Percentiles rank a stretch among this genome's conserved stretches.
Evolutionary conservation across 805 yeast genomes (phyloP).

Genomic region (Saccharomycopsis sp.): DNA sequence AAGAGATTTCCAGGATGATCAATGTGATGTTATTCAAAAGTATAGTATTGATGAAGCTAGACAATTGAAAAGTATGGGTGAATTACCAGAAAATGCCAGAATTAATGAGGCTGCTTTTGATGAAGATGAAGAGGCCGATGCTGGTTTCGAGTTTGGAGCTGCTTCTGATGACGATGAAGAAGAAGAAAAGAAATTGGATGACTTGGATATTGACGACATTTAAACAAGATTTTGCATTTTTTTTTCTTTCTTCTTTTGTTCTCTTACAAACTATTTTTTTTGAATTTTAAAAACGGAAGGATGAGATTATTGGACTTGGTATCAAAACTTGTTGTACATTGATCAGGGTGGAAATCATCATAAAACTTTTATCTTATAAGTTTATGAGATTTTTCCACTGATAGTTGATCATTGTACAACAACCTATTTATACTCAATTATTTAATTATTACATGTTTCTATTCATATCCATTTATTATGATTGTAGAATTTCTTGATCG

Average conservation of each 20-base stretch:
- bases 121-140: constrained; percentile 94
- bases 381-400: too few species aligned
- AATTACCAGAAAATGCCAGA: constrained; percentile 87
- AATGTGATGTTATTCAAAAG: constrained; percentile 96
- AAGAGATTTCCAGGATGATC: constrained; percentile 98
- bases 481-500: too few species aligned
- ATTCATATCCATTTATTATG: too few species aligned
- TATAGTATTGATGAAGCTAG: constrained; percentile 97
- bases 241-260: neutral
- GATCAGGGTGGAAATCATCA: too few species aligned
- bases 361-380: too few species aligned
- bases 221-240: constrained; percentile 25
- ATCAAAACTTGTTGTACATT: too few species aligned
- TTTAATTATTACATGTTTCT: too few species aligned
- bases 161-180: constrained; percentile 75
- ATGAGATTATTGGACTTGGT: too few species aligned
- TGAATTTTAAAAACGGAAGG: too few species aligned
- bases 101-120: constrained; percentile 96
- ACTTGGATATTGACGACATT: constrained; percentile 91
- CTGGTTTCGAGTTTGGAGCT: constrained; percentile 95
- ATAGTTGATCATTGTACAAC: too few species aligned
- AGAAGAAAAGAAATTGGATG: constrained; percentile 45
- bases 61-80: constrained; percentile 89
- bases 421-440: too few species aligned
- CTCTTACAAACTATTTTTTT: too few species aligned